Conservation (phyloP, 805 yeast genomes). For the Yarrowia sp. region DNA sequence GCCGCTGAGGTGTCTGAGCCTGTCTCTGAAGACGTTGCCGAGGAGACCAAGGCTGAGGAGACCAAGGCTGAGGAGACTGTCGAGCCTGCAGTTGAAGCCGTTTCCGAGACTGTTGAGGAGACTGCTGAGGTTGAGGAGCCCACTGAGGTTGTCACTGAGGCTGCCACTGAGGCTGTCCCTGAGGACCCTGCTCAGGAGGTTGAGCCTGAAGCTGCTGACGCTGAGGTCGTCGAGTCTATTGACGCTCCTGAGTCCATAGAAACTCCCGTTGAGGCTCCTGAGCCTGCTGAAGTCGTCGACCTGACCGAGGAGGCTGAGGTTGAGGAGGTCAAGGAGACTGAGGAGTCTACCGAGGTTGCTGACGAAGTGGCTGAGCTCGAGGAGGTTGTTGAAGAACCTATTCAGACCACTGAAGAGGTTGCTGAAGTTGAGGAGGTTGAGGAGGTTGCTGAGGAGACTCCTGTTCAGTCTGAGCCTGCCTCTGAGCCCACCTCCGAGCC, state of each 20-base stretch:
- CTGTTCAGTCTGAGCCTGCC: neutral
- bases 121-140: neutral
- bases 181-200: neutral
- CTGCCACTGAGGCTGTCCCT: neutral
- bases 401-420: neutral
- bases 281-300: neutral
- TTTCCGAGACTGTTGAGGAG: neutral
- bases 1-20: neutral
- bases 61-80: too few relatives aligned
- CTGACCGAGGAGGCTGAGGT: neutral
- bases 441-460: neutral
- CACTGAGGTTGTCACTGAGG: neutral
- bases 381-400: neutral
- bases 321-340: neutral
- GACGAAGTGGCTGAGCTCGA: neutral
- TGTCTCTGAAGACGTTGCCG: conserved; percentile 1
- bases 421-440: neutral
- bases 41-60: neutral
- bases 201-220: too few relatives aligned
- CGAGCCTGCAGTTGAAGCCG: neutral
- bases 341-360: neutral
- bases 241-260: too few relatives aligned
- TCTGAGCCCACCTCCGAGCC: neutral
- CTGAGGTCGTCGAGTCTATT: too few relatives aligned
- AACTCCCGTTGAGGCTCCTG: neutral